These are phyloP conservation scores for Tolypocladium amazonense DNA, from an alignment of 2,329 filamentous ascomycete genomes.

Conservation along the genomic window DNA sequence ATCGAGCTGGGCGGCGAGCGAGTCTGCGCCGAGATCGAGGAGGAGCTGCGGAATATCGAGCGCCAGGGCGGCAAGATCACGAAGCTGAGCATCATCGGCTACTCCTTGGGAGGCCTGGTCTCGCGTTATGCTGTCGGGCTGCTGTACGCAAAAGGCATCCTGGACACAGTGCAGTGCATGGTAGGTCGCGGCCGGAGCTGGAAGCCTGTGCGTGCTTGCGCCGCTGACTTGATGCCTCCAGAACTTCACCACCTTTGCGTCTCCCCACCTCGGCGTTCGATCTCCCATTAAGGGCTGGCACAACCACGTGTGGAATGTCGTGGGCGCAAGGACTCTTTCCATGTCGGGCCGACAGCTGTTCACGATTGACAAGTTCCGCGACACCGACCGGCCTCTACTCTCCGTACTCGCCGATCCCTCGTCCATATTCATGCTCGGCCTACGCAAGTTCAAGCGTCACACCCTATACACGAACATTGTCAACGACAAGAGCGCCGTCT, in stretches of 20 bases:
- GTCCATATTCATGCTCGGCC: slow-evolving; percentile 74
- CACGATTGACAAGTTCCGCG: slow-evolving; percentile 73
- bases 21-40: slow-evolving; percentile 56
- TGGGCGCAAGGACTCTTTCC: slow-evolving; percentile 72
- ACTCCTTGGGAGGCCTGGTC: slow-evolving; percentile 81
- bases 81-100: slow-evolving; percentile 80
- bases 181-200: slow-evolving; percentile 27
- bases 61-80: slow-evolving; percentile 58
- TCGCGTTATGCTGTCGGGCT: slow-evolving; percentile 80
- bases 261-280: slow-evolving; percentile 70
- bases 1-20: slow-evolving; percentile 59
- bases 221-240: slow-evolving; percentile 18
- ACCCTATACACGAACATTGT: slow-evolving; percentile 77
- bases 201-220: background rate
- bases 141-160: slow-evolving; percentile 67
- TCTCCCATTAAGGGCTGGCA: slow-evolving; percentile 56
- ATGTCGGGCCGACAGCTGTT: slow-evolving; percentile 82
- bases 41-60: slow-evolving; percentile 46
- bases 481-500: slow-evolving; percentile 73
- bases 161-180: slow-evolving; percentile 71
- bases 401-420: slow-evolving; percentile 71
- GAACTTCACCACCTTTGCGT: slow-evolving; percentile 91
- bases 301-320: slow-evolving; percentile 66
- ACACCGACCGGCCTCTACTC: slow-evolving; percentile 71
- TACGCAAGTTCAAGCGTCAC: slow-evolving; percentile 65